phyloP scores from a whole-genome alignment of 2,329 filamentous ascomycete species.

The Fusarium sp. region DNA sequence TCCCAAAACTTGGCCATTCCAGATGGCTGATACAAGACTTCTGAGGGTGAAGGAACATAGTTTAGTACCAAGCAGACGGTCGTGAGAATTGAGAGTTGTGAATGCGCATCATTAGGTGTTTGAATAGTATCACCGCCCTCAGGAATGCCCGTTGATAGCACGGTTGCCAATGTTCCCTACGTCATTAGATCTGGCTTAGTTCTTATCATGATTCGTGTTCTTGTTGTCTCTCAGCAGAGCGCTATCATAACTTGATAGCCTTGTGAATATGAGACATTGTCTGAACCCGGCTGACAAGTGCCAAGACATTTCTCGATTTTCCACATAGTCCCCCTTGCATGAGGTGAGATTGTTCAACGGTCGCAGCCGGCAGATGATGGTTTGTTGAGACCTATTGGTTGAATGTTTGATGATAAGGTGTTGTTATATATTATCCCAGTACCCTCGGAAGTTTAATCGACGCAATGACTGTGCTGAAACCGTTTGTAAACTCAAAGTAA shows the following conservation, averaged over 20 bases:
- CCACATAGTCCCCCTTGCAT: not conserved
- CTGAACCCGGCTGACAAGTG: not conserved
- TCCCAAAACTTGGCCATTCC: not conserved
- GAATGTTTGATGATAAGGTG: not conserved
- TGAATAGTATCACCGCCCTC: not conserved
- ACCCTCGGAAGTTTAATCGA: not conserved
- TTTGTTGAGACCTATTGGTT: not conserved
- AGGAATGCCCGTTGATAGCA: not conserved
- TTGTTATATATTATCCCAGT: not conserved
- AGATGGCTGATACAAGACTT: not conserved
- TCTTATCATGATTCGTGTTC: not conserved
- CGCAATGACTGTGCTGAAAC: not conserved
- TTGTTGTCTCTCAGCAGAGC: not conserved
- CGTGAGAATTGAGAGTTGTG: not conserved
- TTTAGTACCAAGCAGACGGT: not conserved
- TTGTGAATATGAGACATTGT: not conserved
- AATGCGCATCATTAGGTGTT: not conserved
- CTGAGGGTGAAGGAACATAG: not conserved
- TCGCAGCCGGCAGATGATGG: not conserved
- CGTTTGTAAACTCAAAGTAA: not conserved
- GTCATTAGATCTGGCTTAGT: not conserved
- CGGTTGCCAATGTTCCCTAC: not conserved
- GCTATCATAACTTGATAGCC: not conserved
- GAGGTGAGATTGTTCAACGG: constrained; percentile 1
- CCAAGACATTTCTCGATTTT: constrained; percentile 1